Evolutionary conservation across 352 stramenopile species (phyloP).

Genomic region (Globisporangium iwayamae): DNA sequence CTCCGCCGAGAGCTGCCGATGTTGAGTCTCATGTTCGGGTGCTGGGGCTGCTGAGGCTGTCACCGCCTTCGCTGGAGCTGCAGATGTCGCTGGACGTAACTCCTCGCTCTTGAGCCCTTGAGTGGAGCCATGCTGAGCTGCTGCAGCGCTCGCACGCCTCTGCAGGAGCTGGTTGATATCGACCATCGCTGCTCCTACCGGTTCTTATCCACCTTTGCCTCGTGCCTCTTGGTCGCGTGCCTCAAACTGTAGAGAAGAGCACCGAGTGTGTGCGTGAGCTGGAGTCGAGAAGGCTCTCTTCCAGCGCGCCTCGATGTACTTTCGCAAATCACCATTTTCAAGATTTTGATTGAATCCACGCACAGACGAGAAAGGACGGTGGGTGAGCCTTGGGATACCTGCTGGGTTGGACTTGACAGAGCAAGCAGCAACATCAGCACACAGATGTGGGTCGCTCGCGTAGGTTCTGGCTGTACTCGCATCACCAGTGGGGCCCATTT

Average conservation of each 20-base stretch:
- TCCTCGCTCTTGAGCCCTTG: background rate
- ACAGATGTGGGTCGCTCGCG: too few relatives aligned
- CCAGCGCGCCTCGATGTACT: too few relatives aligned
- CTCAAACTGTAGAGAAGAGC: background rate
- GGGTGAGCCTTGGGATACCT: too few relatives aligned
- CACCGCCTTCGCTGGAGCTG: background rate
- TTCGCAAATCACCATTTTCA: too few relatives aligned
- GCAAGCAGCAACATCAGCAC: too few relatives aligned
- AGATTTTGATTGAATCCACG: too few relatives aligned
- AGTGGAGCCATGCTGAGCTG: background rate
- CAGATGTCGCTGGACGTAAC: background rate
- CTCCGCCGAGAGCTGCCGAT: slow-evolving; percentile 8
- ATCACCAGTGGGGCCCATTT: too few relatives aligned
- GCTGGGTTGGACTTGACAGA: too few relatives aligned
- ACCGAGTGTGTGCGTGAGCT: too few relatives aligned
- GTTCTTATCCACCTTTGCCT: background rate
- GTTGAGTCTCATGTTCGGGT: background rate
- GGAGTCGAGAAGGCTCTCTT: too few relatives aligned
- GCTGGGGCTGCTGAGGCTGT: background rate
- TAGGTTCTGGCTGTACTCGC: too few relatives aligned
- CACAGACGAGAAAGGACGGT: too few relatives aligned
- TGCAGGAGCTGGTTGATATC: slow-evolving; percentile 8
- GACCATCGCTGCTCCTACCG: background rate
- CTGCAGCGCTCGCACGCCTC: background rate
- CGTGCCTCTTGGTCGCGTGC: background rate